Evolutionary conservation across 202 grass and related monocot species (phyloP), one percentile per base, ranked within the genome.

Genomic region (Alloteropsis angusta): DNA sequence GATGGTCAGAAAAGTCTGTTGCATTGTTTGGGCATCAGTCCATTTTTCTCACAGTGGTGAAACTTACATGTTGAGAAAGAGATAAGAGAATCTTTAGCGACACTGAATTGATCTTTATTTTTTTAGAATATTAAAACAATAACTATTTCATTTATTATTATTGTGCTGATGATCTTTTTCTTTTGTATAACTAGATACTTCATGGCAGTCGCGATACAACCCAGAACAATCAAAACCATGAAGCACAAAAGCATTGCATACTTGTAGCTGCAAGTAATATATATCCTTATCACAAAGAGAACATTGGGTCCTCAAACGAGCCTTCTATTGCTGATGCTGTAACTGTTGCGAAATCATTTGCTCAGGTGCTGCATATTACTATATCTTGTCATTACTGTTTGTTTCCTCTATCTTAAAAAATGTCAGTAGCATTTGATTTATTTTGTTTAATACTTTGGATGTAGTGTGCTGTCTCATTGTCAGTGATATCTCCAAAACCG

Each of bases 251-350:
- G 71, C 96, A 99, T 84, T 99, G 96, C 65, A 78, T 99, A 66
- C 84, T 99, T 78, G 84, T 92, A 81, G 85, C 90, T 88, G 96
- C 96, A 58, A 99, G 90, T 84, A 96, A 99, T 87, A 90, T 92
- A 43, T 89, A 96, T 26, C 90, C 87, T 55, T 78, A 92, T 61
- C 80, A 80, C 59, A 87, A 87, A 73, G 93, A 93, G 76, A 97
- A 83, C 43, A 83, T 63, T 49, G 92, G 96, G 75, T 64, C 70
- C 53, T 54, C 76, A 62, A 90, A 79, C 60, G 88, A 92, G 68
- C 80, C 82, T 42, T 85, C 75, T 47, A 85, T 93, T 76, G 85
- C 90, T 63, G 90, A 99, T 89, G 96, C 90, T 75, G 90, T 96
- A 74, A 72, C 84, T 39, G 86, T 96, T 48, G 92, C 90, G 43